Evolutionary conservation across 225 moss, liverwort and hornwort genomes (phyloP).

Genomic region (Marchantia polymorpha): DNA sequence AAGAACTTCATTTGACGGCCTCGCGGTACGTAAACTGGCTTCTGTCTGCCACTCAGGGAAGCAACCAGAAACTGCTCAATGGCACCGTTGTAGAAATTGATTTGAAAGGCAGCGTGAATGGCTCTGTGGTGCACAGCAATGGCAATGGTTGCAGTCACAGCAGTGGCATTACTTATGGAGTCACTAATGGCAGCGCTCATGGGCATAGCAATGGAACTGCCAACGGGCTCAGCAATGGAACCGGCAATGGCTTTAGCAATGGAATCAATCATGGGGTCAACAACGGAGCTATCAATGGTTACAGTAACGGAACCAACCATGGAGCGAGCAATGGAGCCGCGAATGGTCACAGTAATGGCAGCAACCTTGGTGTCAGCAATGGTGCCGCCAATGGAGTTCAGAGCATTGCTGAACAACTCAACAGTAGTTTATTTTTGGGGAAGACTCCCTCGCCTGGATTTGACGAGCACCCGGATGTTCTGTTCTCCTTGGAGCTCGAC

Average conservation of each 20-base stretch:
- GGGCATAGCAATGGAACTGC: background rate
- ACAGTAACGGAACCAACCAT: slow-evolving; percentile 12
- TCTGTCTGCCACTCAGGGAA: slow-evolving; percentile 75
- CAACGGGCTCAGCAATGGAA: background rate
- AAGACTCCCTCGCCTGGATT: slow-evolving; percentile 3
- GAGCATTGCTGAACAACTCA: slow-evolving; percentile 6
- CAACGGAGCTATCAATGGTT: background rate
- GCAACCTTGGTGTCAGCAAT: slow-evolving; percentile 8
- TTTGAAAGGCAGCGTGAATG: slow-evolving; percentile 16
- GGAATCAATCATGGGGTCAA: slow-evolving; percentile 4
- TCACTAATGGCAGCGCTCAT: background rate
- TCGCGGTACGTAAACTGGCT: slow-evolving; percentile 83
- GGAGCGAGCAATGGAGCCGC: background rate
- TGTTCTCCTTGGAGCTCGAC: slow-evolving; percentile 47
- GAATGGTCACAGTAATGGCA: slow-evolving; percentile 6
- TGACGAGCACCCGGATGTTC: slow-evolving; percentile 17
- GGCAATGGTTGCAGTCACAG: slow-evolving; percentile 24
- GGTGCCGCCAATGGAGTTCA: slow-evolving; percentile 32
- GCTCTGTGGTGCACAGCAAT: slow-evolving; percentile 35
- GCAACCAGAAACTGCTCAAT: slow-evolving; percentile 19
- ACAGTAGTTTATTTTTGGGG: slow-evolving; percentile 14
- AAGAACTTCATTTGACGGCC: slow-evolving; percentile 56
- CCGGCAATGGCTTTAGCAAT: background rate
- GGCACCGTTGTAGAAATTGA: slow-evolving; percentile 10
- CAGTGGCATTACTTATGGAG: background rate